phyloP scores from a whole-genome alignment of 2,329 filamentous ascomycete species.

The Neofusicoccum umdonicola region DNA sequence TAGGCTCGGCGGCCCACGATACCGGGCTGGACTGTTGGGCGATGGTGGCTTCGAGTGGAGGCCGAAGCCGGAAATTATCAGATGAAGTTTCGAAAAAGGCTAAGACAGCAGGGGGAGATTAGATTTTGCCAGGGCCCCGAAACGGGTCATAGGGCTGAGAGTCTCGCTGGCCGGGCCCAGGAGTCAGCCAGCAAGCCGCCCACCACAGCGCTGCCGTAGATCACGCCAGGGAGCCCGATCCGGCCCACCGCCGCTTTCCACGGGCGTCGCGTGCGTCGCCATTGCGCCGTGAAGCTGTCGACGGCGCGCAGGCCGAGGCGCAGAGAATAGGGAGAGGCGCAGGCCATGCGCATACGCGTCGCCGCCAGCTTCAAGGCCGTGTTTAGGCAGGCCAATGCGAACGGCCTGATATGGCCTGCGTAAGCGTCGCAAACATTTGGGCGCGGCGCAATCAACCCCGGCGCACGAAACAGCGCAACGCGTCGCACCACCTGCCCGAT shows the following conservation, averaged over 20 bases:
- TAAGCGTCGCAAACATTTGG: slow-evolving; percentile 6
- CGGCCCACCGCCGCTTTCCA: not conserved
- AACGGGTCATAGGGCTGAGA: not conserved
- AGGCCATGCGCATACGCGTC: not conserved
- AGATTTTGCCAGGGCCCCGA: not conserved
- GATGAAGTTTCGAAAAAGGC: not conserved
- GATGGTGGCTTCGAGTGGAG: not conserved
- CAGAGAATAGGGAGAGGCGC: not conserved
- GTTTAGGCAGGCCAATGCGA: slow-evolving; percentile 3
- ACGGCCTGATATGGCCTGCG: not conserved
- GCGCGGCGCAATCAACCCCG: slow-evolving; percentile 1
- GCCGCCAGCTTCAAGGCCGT: not conserved
- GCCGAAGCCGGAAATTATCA: slow-evolving; percentile 16
- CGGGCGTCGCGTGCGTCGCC: not conserved
- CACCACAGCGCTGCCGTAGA: not conserved
- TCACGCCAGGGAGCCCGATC: not conserved
- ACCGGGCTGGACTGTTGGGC: not conserved
- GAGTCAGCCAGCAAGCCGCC: not conserved
- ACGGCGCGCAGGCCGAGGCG: not conserved
- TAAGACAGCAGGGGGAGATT: not conserved
- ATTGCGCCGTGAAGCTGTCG: not conserved
- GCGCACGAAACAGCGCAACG: slow-evolving; percentile 7
- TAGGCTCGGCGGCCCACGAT: slow-evolving; percentile 3
- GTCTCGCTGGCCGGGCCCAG: not conserved
- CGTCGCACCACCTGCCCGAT: not conserved